These are phyloP conservation scores for Triticum timopheevii DNA, from an alignment of 176 grass and related monocot species.

Conservation along the genomic window DNA sequence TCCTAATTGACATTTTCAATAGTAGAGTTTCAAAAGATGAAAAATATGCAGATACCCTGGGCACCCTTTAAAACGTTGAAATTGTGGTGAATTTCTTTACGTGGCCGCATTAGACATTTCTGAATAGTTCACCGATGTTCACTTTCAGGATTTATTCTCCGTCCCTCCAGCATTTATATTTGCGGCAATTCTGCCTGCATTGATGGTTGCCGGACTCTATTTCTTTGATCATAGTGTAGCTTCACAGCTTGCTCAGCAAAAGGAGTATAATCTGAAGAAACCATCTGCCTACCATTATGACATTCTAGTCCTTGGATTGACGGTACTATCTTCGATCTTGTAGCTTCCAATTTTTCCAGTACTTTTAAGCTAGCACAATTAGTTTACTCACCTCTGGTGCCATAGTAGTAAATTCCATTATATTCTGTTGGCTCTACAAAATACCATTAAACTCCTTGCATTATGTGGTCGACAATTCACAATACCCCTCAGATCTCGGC, in stretches of 20 bases:
- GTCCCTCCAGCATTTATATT: conserved; percentile 80
- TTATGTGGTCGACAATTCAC: too few species aligned
- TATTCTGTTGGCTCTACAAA: too few species aligned
- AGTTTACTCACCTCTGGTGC: too few species aligned
- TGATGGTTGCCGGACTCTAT: conserved; percentile 95
- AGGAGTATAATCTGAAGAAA: conserved; percentile 93
- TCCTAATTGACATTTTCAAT: too few species aligned
- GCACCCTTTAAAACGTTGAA: not conserved
- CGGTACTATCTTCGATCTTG: conserved; percentile 30
- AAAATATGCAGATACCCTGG: not conserved
- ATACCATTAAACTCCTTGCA: too few species aligned
- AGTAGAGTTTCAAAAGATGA: too few species aligned
- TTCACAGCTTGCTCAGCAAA: conserved; percentile 91
- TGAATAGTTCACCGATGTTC: not conserved
- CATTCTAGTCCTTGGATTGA: conserved; percentile 78
- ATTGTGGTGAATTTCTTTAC: too few species aligned
- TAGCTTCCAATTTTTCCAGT: not conserved
- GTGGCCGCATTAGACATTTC: not conserved
- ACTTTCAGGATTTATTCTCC: conserved; percentile 75
- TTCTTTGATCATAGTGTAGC: conserved; percentile 99
- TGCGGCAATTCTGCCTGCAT: conserved; percentile 75
- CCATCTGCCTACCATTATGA: conserved; percentile 97
- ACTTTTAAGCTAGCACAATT: not conserved
- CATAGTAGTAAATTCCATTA: too few species aligned
- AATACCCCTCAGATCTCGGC: too few species aligned